A percentile compares a stretch with the other conserved stretches of the same genome.
Evolutionary conservation across 176 grass and related monocot species (phyloP).

Genomic region (Eleusine coracana): DNA sequence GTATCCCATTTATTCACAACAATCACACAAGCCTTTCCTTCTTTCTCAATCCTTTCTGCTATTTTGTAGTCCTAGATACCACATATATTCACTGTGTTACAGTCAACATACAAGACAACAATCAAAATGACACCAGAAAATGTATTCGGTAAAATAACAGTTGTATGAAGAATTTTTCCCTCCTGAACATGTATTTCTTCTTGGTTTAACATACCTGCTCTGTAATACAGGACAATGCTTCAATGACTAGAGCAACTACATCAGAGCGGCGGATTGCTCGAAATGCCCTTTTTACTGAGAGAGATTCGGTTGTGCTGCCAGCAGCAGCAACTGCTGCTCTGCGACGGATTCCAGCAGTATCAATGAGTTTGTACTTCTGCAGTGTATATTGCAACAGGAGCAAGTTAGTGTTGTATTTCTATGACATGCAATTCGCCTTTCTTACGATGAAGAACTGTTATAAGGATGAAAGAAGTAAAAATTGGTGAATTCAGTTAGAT

Average conservation of each 20-base stretch:
- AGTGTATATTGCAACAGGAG: slow-evolving; percentile 38
- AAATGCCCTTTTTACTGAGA: slow-evolving; percentile 96
- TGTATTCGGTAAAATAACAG: not conserved
- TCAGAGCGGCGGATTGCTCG: slow-evolving; percentile 81
- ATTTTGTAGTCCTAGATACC: slow-evolving; percentile 79
- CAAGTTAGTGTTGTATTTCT: slow-evolving; percentile 12
- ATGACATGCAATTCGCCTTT: not conserved
- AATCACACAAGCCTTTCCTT: slow-evolving; percentile 94
- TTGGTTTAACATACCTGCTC: slow-evolving; percentile 69
- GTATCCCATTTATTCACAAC: slow-evolving; percentile 99
- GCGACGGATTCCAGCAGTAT: slow-evolving; percentile 90
- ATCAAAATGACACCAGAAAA: not conserved
- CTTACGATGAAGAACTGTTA: not conserved
- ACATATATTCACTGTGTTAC: slow-evolving; percentile 30
- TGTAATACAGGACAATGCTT: slow-evolving; percentile 85
- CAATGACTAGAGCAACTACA: slow-evolving; percentile 92
- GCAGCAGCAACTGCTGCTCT: slow-evolving; percentile 84
- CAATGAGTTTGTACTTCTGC: slow-evolving; percentile 95
- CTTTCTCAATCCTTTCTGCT: slow-evolving; percentile 92
- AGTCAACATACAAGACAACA: slow-evolving; percentile 1
- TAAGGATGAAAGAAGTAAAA: slow-evolving; percentile 9
- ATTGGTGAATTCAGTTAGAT: not conserved
- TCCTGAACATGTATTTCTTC: not conserved
- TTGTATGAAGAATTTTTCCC: slow-evolving; percentile 2
- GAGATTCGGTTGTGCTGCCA: slow-evolving; percentile 85